Evolutionary conservation across 495 filamentous ascomycete genomes (phyloP), one percentile per base, ranked within the genome.

Genomic region (Xylaria bambusicola): DNA sequence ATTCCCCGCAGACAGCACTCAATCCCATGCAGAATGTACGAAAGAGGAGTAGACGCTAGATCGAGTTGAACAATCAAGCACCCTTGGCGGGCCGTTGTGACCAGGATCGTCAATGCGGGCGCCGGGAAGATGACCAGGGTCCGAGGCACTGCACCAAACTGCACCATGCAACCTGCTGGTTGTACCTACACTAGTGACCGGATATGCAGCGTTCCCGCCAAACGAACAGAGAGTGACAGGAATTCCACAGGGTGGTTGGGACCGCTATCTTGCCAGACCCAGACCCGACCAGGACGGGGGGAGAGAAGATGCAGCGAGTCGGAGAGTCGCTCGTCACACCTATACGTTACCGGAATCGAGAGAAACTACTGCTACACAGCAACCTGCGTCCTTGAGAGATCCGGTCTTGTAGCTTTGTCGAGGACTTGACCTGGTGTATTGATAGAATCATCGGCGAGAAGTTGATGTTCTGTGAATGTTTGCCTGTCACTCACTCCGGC

Each of bases 21-120:
- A 17, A 44, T 36, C 36, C 56, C 27, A 52, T 60, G 48, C 38
- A 63, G 60, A 50, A 62, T 47, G 64, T 56, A 64, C 63, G 44
- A 50, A 66, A 65, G 61, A 68, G 57, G 63, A 47, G 63, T 71
- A 49, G 61, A 62, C 65, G 66, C 58, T 64, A 61, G 52, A 60
- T 42, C 46, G 54, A 48, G 53, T 45, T 51, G 47, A 61, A 58
- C 50, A 59, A 33, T 46, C 56, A 52, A 59, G 57, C 57, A 46
- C 47, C 18, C 58, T 61, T 61, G 51, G 58, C 58, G 18, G 33
- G 17, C 58, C 56, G 56, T 51, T 58, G 44, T n/a, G 35, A 42
- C 55, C 21, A 58, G 53, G 41, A 36, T 56, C 29, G 42, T 56
- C 53, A 48, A 35, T 20, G 10, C 41, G 44, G 33, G 53, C 53